These are phyloP conservation scores for Metarhizium humberi DNA, from an alignment of 2,329 filamentous ascomycete species.

Conservation along the genomic window DNA sequence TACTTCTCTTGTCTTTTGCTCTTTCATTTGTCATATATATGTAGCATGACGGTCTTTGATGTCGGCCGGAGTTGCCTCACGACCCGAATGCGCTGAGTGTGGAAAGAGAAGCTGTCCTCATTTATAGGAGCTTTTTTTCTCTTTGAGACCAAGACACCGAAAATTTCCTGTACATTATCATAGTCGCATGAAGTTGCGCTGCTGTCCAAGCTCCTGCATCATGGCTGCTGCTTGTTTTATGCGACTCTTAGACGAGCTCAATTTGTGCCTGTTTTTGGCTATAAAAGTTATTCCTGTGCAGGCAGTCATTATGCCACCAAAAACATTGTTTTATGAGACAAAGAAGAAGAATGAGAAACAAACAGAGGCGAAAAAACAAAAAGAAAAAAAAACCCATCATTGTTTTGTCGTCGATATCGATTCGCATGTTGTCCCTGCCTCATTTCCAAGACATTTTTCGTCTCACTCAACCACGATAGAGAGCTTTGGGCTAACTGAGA, in stretches of 20 bases:
- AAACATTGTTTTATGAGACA: slow-evolving; percentile 1
- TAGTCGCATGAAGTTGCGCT: slow-evolving; percentile 36
- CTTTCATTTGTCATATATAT: not conserved
- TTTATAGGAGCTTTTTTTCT: not conserved
- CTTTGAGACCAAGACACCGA: slow-evolving; percentile 3
- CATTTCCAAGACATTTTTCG: too few relatives aligned
- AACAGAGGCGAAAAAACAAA: not conserved
- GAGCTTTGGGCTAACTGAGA: slow-evolving; percentile 1
- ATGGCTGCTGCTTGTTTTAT: slow-evolving; percentile 20
- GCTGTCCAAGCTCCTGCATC: slow-evolving; percentile 23
- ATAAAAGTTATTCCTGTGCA: slow-evolving; percentile 20
- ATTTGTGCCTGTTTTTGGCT: slow-evolving; percentile 20
- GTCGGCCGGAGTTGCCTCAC: slow-evolving; percentile 3
- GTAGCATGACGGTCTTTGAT: slow-evolving; percentile 6
- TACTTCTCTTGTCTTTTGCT: not conserved
- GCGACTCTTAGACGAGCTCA: slow-evolving; percentile 28
- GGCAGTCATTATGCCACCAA: slow-evolving; percentile 12
- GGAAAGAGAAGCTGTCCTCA: slow-evolving; percentile 1
- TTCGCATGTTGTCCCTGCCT: not conserved
- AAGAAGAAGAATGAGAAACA: not conserved
- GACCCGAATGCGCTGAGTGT: slow-evolving; percentile 5
- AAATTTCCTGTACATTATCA: slow-evolving; percentile 46
- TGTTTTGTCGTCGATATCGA: slow-evolving; percentile 1
- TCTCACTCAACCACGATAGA: slow-evolving; percentile 1
- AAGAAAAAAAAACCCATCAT: not conserved